Conservation (phyloP, 805 yeast genomes). For the Saccharomycopsis lassenensis region DNA sequence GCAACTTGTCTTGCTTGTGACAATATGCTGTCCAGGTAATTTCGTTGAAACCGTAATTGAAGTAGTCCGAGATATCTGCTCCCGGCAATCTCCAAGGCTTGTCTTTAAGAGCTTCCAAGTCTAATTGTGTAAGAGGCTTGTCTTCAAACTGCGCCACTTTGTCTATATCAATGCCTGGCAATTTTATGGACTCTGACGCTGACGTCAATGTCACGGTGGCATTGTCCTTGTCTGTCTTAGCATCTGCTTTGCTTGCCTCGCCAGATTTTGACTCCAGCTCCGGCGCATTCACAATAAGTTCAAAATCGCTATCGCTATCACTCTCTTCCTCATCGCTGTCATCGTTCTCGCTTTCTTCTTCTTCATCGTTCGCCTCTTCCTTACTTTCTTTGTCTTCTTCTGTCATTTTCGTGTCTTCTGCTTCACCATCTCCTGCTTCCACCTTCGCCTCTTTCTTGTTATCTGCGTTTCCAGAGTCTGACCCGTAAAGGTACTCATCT, state of each 20-base stretch:
- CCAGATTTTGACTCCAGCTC: slow-evolving; percentile 21
- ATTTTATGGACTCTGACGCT: slow-evolving; percentile 17
- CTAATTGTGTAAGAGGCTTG: slow-evolving; percentile 68
- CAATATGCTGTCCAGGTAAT: slow-evolving; percentile 92
- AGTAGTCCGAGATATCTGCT: slow-evolving; percentile 87
- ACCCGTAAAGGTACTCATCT: no score
- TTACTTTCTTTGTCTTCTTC: slow-evolving; percentile 18
- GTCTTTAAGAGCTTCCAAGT: slow-evolving; percentile 71
- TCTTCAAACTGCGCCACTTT: slow-evolving; percentile 69
- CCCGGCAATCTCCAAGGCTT: slow-evolving; percentile 99
- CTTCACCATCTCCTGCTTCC: slow-evolving; percentile 21
- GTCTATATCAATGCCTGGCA: slow-evolving; percentile 48
- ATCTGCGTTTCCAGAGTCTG: slow-evolving; percentile 7
- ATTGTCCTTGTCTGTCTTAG: slow-evolving; percentile 6
- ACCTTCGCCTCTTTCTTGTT: slow-evolving; percentile 15
- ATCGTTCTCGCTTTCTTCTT: slow-evolving; percentile 34
- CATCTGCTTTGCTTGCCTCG: slow-evolving; percentile 18
- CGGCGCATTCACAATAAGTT: slow-evolving; percentile 58
- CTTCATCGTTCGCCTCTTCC: slow-evolving; percentile 27
- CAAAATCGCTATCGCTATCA: slow-evolving; percentile 58
- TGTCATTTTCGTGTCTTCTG: slow-evolving; percentile 21
- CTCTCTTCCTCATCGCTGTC: slow-evolving; percentile 39
- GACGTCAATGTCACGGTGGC: neutral
- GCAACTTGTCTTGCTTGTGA: slow-evolving; percentile 69
- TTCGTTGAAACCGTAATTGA: slow-evolving; percentile 95